Percentiles rank a stretch among this genome's conserved stretches.
These are phyloP conservation scores for Plasmodium ovale DNA, from an alignment of 169 alveolate genomes.

Conservation along the genomic window DNA sequence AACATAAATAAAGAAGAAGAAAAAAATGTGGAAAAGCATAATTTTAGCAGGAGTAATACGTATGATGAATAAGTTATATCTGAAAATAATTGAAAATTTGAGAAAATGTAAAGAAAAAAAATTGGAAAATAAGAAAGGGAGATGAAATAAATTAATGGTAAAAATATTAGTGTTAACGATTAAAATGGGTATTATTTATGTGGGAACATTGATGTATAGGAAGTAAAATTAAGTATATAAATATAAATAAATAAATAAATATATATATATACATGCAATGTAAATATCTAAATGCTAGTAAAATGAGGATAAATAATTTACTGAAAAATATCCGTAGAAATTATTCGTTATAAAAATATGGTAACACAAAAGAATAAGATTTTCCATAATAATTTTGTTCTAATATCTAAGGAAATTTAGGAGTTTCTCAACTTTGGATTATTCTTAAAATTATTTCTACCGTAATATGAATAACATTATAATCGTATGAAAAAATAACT, in stretches of 20 bases:
- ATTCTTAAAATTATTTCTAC: background rate
- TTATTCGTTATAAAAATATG: no score
- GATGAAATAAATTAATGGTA: background rate
- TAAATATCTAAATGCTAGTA: background rate
- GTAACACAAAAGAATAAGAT: background rate
- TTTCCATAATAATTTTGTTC: background rate
- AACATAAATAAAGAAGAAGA: background rate
- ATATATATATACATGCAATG: no score
- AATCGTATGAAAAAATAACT: no score
- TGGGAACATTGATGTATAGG: background rate
- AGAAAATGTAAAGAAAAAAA: background rate
- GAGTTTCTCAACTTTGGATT: background rate
- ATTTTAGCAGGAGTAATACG: background rate
- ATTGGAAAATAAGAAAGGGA: background rate
- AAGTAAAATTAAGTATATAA: background rate
- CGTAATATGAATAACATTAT: no score
- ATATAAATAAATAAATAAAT: no score
- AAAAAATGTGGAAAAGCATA: background rate
- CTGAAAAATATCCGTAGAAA: background rate
- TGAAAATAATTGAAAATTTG: background rate
- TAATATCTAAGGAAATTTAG: no score
- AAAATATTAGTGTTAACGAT: no score
- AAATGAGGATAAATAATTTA: background rate
- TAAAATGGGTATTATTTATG: no score
- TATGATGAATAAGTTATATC: background rate